phyloP scores from a whole-genome alignment of 352 stramenopile species.

The Globisporangium megalacanthum region DNA sequence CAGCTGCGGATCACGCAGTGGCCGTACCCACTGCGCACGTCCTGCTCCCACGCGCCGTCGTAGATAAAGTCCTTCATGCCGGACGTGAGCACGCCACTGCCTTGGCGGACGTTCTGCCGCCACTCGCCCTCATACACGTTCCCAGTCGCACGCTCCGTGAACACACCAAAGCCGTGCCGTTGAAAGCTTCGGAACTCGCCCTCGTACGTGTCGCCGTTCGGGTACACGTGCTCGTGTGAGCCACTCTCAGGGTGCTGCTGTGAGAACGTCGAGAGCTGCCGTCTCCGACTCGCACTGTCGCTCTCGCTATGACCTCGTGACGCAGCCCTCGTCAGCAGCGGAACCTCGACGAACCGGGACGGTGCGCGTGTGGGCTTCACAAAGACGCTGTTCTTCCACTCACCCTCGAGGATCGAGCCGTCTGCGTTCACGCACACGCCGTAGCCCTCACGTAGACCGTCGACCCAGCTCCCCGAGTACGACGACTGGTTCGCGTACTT shows the following conservation, averaged over 20 bases:
- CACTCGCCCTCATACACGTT: constrained; percentile 76
- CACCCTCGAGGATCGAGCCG: constrained; percentile 58
- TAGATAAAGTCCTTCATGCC: constrained; percentile 80
- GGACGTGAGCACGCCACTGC: constrained; percentile 58
- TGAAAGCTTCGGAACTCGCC: constrained; percentile 45
- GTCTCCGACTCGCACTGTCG: constrained; percentile 1
- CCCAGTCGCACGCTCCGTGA: constrained; percentile 52
- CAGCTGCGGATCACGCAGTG: constrained; percentile 72
- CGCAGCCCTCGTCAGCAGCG: constrained; percentile 20
- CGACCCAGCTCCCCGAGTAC: constrained; percentile 82
- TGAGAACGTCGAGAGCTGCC: constrained; percentile 7
- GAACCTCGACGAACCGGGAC: constrained; percentile 60
- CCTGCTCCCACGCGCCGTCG: constrained; percentile 61
- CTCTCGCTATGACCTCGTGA: background rate
- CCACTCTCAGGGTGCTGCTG: constrained; percentile 27
- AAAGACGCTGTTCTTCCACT: constrained; percentile 71
- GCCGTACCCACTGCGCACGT: constrained; percentile 56
- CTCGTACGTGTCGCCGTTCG: constrained; percentile 71
- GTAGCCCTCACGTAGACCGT: constrained; percentile 73
- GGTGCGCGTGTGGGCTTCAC: constrained; percentile 33
- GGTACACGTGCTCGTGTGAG: constrained; percentile 35
- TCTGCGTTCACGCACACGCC: constrained; percentile 61
- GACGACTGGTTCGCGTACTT: constrained; percentile 89
- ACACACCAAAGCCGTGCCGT: constrained; percentile 53
- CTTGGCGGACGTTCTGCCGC: constrained; percentile 48